Evolutionary conservation across 768 basidiomycete genomes (phyloP).

Genomic region (Lactifluus pinguis): DNA sequence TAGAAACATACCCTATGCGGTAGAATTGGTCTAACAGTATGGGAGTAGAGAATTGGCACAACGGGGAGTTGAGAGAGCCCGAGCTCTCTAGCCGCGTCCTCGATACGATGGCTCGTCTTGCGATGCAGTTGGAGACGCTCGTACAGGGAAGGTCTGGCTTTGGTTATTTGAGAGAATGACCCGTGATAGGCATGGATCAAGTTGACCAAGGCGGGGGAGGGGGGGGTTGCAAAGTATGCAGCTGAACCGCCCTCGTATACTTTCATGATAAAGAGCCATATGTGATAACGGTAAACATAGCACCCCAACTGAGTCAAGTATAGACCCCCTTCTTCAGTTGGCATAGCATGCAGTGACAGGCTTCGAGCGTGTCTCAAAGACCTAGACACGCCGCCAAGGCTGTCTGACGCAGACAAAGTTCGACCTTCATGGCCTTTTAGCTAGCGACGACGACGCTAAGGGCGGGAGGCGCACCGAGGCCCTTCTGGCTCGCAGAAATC

Average conservation of each 20-base stretch:
- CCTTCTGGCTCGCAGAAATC: constrained; percentile 81
- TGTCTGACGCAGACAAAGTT: background rate
- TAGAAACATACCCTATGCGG: constrained; percentile 58
- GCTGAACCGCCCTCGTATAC: constrained; percentile 77
- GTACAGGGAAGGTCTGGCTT: constrained; percentile 51
- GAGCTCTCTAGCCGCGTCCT: constrained; percentile 50
- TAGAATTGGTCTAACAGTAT: constrained; percentile 65
- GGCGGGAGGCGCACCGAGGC: constrained; percentile 88
- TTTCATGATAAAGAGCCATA: constrained; percentile 91
- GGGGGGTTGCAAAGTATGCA: constrained; percentile 91
- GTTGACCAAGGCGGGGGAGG: constrained; percentile 66
- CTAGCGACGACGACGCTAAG: constrained; percentile 80
- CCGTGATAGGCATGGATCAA: constrained; percentile 85
- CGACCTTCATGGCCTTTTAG: constrained; percentile 63
- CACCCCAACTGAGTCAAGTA: background rate
- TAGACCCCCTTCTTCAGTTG: constrained; percentile 63
- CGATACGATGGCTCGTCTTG: constrained; percentile 57
- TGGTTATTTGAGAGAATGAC: constrained; percentile 68
- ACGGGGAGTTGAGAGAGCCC: constrained; percentile 70
- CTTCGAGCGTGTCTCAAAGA: constrained; percentile 50
- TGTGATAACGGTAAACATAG: constrained; percentile 22
- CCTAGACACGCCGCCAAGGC: constrained; percentile 27
- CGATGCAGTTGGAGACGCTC: constrained; percentile 74
- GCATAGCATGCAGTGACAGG: constrained; percentile 78
- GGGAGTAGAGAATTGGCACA: constrained; percentile 26